These are phyloP conservation scores for Malassezia equina DNA, from an alignment of 1,284 basidiomycete genomes.

Conservation along the genomic window DNA sequence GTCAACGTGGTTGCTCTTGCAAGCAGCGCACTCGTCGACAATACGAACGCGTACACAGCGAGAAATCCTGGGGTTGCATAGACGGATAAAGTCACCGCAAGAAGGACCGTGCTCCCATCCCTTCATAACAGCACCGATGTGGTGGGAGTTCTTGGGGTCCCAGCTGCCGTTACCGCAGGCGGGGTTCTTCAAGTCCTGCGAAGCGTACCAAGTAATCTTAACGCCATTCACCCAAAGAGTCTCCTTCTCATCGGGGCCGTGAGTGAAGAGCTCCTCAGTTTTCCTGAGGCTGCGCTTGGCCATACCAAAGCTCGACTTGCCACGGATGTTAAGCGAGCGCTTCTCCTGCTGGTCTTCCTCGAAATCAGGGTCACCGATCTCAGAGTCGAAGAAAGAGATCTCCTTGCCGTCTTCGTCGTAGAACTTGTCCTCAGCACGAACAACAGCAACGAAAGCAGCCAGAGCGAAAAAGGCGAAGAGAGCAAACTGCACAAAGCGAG, in stretches of 20 bases:
- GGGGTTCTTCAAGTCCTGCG: constrained; percentile 36
- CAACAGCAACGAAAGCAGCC: constrained; percentile 5
- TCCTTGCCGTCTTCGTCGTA: constrained; percentile 29
- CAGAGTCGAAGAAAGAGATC: constrained; percentile 29
- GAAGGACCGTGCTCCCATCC: constrained; percentile 27
- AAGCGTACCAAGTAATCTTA: constrained; percentile 42
- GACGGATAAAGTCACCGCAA: constrained; percentile 43
- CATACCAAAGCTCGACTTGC: constrained; percentile 19
- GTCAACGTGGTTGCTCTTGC: constrained; percentile 32
- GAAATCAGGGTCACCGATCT: constrained; percentile 27
- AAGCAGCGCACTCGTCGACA: constrained; percentile 43
- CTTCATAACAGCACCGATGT: constrained; percentile 38
- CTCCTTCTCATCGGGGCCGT: constrained; percentile 17
- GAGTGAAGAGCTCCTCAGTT: constrained; percentile 18
- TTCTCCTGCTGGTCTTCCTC: constrained; percentile 24
- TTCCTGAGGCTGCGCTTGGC: constrained; percentile 20
- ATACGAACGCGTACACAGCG: constrained; percentile 25
- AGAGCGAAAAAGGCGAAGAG: constrained; percentile 5
- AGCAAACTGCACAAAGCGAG: constrained; percentile 15
- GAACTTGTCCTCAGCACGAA: constrained; percentile 14
- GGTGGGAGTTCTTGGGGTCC: constrained; percentile 32
- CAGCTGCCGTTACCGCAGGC: constrained; percentile 37
- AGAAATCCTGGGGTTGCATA: constrained; percentile 27
- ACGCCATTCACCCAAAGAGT: constrained; percentile 19
- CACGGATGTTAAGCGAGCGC: constrained; percentile 19